Evolutionary conservation across 2,329 filamentous ascomycete species (phyloP).

Genomic region (Aspergillus glaucus): DNA sequence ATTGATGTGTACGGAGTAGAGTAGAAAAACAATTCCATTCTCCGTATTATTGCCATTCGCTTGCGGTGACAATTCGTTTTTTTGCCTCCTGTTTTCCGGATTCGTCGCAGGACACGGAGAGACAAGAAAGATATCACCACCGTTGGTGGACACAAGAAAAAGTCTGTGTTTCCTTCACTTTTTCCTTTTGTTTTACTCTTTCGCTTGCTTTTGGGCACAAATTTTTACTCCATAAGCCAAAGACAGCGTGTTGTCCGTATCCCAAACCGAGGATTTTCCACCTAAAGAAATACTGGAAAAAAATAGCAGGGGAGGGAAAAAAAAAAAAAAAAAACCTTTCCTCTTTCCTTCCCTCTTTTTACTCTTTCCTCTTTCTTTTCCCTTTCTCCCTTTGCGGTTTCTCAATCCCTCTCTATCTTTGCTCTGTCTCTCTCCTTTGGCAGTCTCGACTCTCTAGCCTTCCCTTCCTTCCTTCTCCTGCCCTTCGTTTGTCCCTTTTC

Average conservation of each 20-base stretch:
- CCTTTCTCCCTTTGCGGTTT: constrained; percentile 4
- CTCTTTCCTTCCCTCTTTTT: constrained; percentile 10
- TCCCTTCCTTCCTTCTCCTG: constrained; percentile 8
- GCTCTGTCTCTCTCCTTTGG: constrained; percentile 4
- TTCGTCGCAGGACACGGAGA: too few relatives aligned
- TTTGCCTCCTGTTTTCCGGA: too few relatives aligned
- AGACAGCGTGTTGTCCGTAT: background rate
- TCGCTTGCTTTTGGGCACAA: too few relatives aligned
- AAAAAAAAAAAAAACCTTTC: constrained; percentile 6
- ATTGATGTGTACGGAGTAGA: too few relatives aligned
- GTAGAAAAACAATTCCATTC: too few relatives aligned
- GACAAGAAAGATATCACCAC: too few relatives aligned
- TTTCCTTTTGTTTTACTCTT: too few relatives aligned
- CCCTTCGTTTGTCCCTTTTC: constrained; percentile 8
- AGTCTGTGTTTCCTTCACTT: too few relatives aligned
- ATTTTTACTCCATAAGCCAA: background rate
- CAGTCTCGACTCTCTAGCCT: constrained; percentile 6
- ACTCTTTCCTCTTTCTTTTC: constrained; percentile 9
- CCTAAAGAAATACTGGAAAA: constrained; percentile 8
- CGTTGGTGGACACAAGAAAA: too few relatives aligned
- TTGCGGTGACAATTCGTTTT: too few relatives aligned
- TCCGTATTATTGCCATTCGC: too few relatives aligned
- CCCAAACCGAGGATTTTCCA: background rate
- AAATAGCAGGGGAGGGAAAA: constrained; percentile 2
- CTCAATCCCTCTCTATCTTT: constrained; percentile 3